Percentiles rank a stretch among this genome's conserved stretches.
Evolutionary conservation across 148 eudicot species (phyloP).

Genomic region (Hydrangea macrophylla): DNA sequence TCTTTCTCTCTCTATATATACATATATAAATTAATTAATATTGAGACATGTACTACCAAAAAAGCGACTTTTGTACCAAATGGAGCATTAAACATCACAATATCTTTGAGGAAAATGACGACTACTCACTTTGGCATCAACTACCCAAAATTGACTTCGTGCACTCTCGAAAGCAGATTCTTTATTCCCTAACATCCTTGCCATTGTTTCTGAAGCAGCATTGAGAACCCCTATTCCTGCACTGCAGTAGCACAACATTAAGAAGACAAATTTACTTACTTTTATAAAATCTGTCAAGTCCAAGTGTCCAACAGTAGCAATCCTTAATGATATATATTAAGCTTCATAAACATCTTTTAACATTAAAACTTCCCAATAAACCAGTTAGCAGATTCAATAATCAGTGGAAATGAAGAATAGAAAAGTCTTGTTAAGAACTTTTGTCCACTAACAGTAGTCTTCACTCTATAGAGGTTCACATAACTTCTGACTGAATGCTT

Average conservation of each 20-base stretch:
- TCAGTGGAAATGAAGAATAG: not conserved
- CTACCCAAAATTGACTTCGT: slow-evolving; percentile 94
- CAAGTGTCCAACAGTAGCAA: not conserved
- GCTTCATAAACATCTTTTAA: not conserved
- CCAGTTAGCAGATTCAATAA: not conserved
- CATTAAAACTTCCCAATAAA: not conserved
- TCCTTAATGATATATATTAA: not conserved
- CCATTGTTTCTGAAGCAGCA: slow-evolving; percentile 98
- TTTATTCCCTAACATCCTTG: slow-evolving; percentile 91
- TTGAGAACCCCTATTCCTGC: slow-evolving; percentile 99
- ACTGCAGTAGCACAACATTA: slow-evolving; percentile 41
- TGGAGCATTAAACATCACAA: not conserved
- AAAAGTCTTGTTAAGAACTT: not conserved
- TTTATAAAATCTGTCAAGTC: not conserved
- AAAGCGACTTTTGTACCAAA: no score
- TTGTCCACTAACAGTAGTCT: no score
- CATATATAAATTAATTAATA: no score
- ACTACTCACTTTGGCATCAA: slow-evolving; percentile 83
- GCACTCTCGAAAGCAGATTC: slow-evolving; percentile 92
- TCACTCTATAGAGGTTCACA: no score
- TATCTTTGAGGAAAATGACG: slow-evolving; percentile 9
- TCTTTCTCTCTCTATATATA: no score
- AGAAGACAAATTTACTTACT: not conserved
- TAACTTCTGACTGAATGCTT: no score
- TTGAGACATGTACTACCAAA: no score